Evolutionary conservation across 108 stramenopile genomes (phyloP), one percentile per base, ranked within the genome.

Genomic region (Cyclostephanos tholiformis): DNA sequence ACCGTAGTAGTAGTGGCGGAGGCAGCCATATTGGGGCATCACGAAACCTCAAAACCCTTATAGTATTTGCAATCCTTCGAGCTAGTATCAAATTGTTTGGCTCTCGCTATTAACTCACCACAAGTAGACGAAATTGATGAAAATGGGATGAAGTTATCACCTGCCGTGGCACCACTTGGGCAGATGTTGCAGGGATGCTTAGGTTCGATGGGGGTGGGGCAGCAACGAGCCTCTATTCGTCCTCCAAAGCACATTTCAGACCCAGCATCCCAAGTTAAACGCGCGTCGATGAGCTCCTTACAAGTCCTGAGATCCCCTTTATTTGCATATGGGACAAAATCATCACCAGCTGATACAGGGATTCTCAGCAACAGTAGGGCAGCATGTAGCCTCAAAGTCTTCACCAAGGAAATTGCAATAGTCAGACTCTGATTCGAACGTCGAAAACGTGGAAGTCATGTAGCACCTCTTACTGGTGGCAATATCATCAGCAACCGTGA

Each of bases 301-400:
- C 44, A 46, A 46, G 44, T 14, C 44, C 0, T 16, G 16, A 17
- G 44, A 46, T 46, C 12, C 13, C 44, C 44, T 16, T 0, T 3
- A 14, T 46, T 14, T 46, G 44, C 16, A 46, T 46, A 46, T 14
- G 44, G 44, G 2, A 14, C 16, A 46, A 46, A 46, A 14, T 46
- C 44, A 16, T 46, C 44, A 46, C 44, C 44, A 41, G 41, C 4
- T 10, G 52, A 8, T 53, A 8, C 52, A 53, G 52, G 52, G 52
- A 53, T 53, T 53, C 52, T 53, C 52, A 25, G 52, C 52, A 17
- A 10, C 14, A 20, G 52, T 53, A 1, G 52, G 52, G 52, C 52
- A 53, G 52, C 52, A 53, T 20, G 12, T 12, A 1, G 8, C 12
- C 41, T 41, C 41, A n/a, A n/a, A n/a, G n/a, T n/a, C n/a, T n/a